Conservation (phyloP, 176 grass and related monocot species). For the Paspalum notatum region DNA sequence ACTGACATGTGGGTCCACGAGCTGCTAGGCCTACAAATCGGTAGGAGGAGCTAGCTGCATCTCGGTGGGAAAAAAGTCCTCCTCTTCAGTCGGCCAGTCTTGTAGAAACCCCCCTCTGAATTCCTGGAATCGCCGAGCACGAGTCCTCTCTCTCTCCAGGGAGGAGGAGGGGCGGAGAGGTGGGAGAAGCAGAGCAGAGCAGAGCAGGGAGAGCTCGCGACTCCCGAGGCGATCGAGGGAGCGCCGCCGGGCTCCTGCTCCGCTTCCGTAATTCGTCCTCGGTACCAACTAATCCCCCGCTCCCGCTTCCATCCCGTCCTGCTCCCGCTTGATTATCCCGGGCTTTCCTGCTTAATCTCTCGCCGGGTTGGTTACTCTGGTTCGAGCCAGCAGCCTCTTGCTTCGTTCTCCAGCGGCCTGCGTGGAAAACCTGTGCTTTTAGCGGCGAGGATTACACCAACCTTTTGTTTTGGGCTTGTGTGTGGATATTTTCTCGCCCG, state of each 20-base stretch:
- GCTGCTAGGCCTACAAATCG: fast-evolving
- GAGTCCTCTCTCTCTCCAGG: slow-evolving; percentile 19
- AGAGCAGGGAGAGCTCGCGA: background rate
- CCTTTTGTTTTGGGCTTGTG: background rate
- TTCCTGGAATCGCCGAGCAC: background rate
- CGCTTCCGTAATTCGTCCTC: background rate
- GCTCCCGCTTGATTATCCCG: background rate
- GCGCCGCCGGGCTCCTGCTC: background rate
- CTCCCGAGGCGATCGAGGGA: slow-evolving; percentile 29
- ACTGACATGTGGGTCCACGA: background rate
- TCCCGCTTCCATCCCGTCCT: background rate
- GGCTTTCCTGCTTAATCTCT: background rate
- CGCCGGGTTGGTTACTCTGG: background rate
- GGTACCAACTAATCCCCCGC: background rate
- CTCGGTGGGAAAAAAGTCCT: background rate
- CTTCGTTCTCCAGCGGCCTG: background rate
- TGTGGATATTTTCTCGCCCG: background rate
- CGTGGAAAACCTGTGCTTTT: background rate
- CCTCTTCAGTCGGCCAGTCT: slow-evolving; percentile 6
- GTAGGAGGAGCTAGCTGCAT: fast-evolving
- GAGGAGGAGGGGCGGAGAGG: background rate
- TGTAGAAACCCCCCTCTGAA: slow-evolving; percentile 20
- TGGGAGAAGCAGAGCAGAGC: background rate
- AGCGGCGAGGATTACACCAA: background rate
- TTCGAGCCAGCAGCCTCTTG: background rate